Evolutionary conservation across 805 yeast species (phyloP), one percentile per base, ranked within the genome.

Genomic region (Scheffersomyces stipitis): DNA sequence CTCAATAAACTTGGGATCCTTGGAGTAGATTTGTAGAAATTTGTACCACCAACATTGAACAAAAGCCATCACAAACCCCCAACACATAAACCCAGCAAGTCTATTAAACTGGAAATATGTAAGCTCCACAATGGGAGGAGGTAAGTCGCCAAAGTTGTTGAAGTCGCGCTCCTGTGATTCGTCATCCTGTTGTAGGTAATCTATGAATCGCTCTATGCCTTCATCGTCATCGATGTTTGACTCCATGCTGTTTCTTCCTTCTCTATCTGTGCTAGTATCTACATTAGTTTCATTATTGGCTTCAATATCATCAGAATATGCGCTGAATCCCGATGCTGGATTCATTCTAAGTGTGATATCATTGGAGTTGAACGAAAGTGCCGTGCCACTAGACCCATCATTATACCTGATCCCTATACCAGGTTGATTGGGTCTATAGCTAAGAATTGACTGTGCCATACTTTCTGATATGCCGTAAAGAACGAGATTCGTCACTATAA

Each of bases 401-500:
- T 48, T 34, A 18, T 59, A 37, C 33, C 49, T 38, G 32, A 56
- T 50, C 15, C 54, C 37, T 3, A 63, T 13, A 18, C 36, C 15
- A 4, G 65, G 66, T 13, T 53, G 53, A 13, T 36, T 33, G 9
- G 46, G 36, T 18, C 46, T 35, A 38, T 54, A 66, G 31, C 63
- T 42, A 17, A 63, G 52, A 3, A 88, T 67, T 3, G 84, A 73
- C 59, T 91, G 98, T 0, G 98, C 98, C 44, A 90, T 56, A 0
- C 90, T 78, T 56, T 91, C 98, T 0, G 97, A 89, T n/a, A 88
- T 80, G 0, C 96, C 96, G 57, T 81, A 86, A 4, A 91, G 66
- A 4, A 90, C 80, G 18, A 86, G 62, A 53, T 91, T 91, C 1
- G 96, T 83, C 16, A 81, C 76, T 40, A 87, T 76, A 26, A 89